Percentiles rank a stretch among this genome's conserved stretches.
Evolutionary conservation across 805 yeast species (phyloP).

Genomic region (Candida saitoana): DNA sequence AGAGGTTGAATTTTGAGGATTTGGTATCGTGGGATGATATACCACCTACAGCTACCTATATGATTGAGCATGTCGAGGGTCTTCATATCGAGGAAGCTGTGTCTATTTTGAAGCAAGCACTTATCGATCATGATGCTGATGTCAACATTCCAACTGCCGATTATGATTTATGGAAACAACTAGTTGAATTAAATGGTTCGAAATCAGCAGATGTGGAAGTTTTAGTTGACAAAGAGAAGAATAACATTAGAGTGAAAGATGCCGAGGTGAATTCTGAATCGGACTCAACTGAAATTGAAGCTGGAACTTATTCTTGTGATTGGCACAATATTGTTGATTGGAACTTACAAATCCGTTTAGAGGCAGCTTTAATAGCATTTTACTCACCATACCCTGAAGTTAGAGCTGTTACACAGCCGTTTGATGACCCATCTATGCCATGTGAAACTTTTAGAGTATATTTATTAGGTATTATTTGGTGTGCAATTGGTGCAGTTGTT

Average conservation of each 20-base stretch:
- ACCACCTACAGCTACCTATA: conserved; percentile 31
- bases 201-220: neutral
- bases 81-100: conserved; percentile 36
- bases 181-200: conserved; percentile 8
- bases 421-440: conserved; percentile 47
- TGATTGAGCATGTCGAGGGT: conserved; percentile 37
- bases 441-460: conserved; percentile 56
- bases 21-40: conserved; percentile 24
- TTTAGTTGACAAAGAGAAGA: neutral
- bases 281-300: conserved; percentile 2
- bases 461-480: conserved; percentile 48
- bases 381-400: conserved; percentile 65
- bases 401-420: conserved; percentile 58
- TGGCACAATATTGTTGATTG: conserved; percentile 19
- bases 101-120: conserved; percentile 34
- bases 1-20: conserved; percentile 23
- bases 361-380: conserved; percentile 40
- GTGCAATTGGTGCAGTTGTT: conserved; percentile 49
- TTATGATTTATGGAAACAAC: conserved; percentile 24
- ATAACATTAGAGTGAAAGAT: neutral
- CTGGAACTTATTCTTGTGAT: conserved; percentile 3
- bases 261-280: neutral
- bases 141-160: conserved; percentile 41
- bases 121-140: conserved; percentile 43
- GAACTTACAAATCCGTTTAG: conserved; percentile 32